Percentiles rank a stretch among this genome's conserved stretches.
Evolutionary conservation across 2,329 filamentous ascomycete genomes (phyloP).

Genomic region (Xylogone sp.): DNA sequence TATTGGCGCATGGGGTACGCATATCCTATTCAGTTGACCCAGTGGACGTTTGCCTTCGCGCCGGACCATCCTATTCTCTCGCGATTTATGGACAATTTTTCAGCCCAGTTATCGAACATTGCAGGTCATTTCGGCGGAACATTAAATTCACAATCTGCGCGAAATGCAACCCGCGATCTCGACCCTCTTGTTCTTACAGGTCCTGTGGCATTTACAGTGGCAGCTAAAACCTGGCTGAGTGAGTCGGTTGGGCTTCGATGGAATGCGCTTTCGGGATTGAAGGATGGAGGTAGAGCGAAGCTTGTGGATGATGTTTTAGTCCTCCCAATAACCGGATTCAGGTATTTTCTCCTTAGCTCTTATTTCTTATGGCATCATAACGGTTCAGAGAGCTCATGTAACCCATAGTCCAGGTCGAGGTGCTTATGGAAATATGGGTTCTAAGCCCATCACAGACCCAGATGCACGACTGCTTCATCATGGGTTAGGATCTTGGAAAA

Average conservation of each 20-base stretch:
- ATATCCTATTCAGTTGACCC: slow-evolving; percentile 28
- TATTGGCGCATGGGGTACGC: slow-evolving; percentile 33
- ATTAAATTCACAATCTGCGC: slow-evolving; percentile 1
- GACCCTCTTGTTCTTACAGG: slow-evolving; percentile 29
- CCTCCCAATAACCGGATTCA: slow-evolving; percentile 31
- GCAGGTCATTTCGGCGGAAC: neutral
- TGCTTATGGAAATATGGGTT: slow-evolving; percentile 28
- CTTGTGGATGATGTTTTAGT: slow-evolving; percentile 28
- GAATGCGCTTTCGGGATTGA: slow-evolving; percentile 27
- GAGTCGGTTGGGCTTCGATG: slow-evolving; percentile 22
- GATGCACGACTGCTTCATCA: slow-evolving; percentile 26
- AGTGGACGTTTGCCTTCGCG: slow-evolving; percentile 27
- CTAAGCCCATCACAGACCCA: slow-evolving; percentile 25
- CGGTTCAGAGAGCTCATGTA: neutral
- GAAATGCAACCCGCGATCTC: slow-evolving; percentile 13
- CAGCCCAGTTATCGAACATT: slow-evolving; percentile 8
- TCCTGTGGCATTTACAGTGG: slow-evolving; percentile 27
- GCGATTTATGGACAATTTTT: slow-evolving; percentile 22
- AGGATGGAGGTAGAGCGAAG: slow-evolving; percentile 27
- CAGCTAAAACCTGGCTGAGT: slow-evolving; percentile 21
- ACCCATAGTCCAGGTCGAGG: slow-evolving; percentile 22
- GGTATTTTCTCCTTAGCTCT: slow-evolving; percentile 13
- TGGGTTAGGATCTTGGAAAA: slow-evolving; percentile 29
- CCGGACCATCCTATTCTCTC: slow-evolving; percentile 25
- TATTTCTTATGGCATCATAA: neutral